Evolutionary conservation across 73 alveolate genomes (phyloP).

Genomic region (Diophrys sp.): DNA sequence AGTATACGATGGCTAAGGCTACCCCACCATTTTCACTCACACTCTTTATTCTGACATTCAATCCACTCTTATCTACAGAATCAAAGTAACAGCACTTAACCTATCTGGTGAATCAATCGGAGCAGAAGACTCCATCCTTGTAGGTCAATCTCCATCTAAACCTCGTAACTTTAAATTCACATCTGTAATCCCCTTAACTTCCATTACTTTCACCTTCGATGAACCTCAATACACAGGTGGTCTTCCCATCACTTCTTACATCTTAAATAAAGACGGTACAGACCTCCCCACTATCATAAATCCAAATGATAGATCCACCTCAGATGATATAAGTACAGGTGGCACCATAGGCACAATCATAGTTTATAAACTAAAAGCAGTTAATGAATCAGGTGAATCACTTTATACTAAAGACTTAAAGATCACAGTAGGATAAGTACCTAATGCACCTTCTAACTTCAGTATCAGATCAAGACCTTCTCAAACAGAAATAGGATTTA

Average conservation of each 20-base stretch:
- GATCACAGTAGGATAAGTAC: conserved; percentile 48
- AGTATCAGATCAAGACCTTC: conserved; percentile 30
- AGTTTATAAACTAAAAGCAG: conserved; percentile 56
- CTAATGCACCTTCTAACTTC: conserved; percentile 61
- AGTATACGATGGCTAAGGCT: conserved; percentile 48
- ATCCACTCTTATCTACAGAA: conserved; percentile 36
- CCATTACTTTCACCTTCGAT: conserved; percentile 53
- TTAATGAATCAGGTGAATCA: conserved; percentile 60
- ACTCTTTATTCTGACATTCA: conserved; percentile 12
- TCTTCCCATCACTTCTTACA: conserved; percentile 45
- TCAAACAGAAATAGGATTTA: conserved; percentile 35
- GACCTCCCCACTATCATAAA: conserved; percentile 25
- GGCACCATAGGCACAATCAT: conserved; percentile 52
- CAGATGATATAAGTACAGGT: conserved; percentile 34
- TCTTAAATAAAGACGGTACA: conserved; percentile 27
- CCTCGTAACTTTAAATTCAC: conserved; percentile 29
- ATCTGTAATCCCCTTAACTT: conserved; percentile 22
- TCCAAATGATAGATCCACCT: conserved; percentile 15
- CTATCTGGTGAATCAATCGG: conserved; percentile 49
- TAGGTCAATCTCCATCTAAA: conserved; percentile 46
- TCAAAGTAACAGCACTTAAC: conserved; percentile 39
- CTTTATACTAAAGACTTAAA: conserved; percentile 45
- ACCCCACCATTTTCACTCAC: conserved; percentile 27
- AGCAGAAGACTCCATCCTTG: conserved; percentile 14
- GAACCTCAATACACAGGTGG: conserved; percentile 69